These are phyloP conservation scores for Backusella mclennaniae DNA, from an alignment of 192 early-diverging fungal genomes.

Conservation along the genomic window DNA sequence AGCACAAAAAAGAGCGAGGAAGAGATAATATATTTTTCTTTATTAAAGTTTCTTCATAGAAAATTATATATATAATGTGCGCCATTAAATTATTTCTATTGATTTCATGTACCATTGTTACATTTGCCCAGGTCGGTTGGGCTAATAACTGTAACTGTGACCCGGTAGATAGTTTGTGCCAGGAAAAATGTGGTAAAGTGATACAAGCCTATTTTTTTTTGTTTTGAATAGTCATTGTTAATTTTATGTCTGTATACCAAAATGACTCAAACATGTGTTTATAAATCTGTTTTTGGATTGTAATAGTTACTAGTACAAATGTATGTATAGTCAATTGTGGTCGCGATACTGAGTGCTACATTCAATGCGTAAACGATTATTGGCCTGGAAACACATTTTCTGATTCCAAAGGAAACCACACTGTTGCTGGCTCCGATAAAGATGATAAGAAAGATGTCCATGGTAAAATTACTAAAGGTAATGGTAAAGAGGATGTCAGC, in stretches of 20 bases:
- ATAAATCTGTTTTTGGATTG: neutral
- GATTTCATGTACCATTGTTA: slow-evolving; percentile 3
- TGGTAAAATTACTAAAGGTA: neutral
- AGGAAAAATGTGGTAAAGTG: slow-evolving; percentile 8
- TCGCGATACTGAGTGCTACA: neutral
- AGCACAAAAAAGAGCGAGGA: neutral
- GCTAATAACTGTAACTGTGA: slow-evolving; percentile 7
- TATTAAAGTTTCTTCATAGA: neutral
- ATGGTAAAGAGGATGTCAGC: neutral
- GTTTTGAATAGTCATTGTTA: neutral
- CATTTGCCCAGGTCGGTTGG: slow-evolving; percentile 3
- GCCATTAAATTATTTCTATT: slow-evolving; percentile 9
- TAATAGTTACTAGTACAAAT: slow-evolving; percentile 1
- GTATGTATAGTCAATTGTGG: neutral
- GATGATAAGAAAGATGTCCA: too few relatives aligned
- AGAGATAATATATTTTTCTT: neutral
- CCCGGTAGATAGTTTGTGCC: slow-evolving; percentile 1
- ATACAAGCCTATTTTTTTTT: slow-evolving; percentile 1
- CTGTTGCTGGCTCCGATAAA: neutral
- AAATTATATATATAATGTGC: neutral
- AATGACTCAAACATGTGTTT: slow-evolving; percentile 4
- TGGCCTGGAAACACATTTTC: slow-evolving; percentile 12
- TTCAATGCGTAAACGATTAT: neutral
- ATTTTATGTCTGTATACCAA: neutral
- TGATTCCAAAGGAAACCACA: neutral